phyloP scores from a whole-genome alignment of 306 rosid species.

The Myrica gale region DNA sequence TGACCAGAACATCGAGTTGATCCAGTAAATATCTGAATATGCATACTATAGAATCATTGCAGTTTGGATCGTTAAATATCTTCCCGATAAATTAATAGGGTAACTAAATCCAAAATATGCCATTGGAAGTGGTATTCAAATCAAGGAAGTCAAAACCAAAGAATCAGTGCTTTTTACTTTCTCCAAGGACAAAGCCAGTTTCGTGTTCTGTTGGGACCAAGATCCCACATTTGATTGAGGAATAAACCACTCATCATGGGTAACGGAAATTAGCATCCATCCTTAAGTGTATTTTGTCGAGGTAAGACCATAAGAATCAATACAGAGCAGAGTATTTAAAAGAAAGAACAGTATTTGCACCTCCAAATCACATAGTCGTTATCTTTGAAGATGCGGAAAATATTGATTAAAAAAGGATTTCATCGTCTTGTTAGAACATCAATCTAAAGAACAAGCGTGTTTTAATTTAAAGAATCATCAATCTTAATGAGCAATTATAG shows the following conservation, averaged over 20 bases:
- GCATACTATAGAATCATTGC: neutral
- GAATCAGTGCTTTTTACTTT: neutral
- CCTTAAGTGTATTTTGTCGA: neutral
- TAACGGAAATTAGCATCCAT: constrained; percentile 1
- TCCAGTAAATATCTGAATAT: neutral
- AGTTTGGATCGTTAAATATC: neutral
- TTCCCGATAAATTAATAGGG: constrained; percentile 10
- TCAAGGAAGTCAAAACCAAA: constrained; percentile 1
- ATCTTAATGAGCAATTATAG: neutral
- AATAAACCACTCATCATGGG: neutral
- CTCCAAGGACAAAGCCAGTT: neutral
- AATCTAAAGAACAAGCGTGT: neutral
- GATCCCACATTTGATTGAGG: constrained; percentile 1
- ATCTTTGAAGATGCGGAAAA: neutral
- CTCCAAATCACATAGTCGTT: constrained; percentile 10
- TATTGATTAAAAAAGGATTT: neutral
- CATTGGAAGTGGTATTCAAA: neutral
- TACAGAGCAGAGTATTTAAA: neutral
- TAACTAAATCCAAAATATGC: constrained; percentile 8
- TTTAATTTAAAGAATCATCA: neutral
- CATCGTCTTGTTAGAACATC: neutral
- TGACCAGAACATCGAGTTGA: neutral
- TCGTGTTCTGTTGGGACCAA: neutral
- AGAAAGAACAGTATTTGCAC: constrained; percentile 4
- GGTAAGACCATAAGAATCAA: neutral